Percentiles rank a stretch among this genome's conserved stretches.
These are phyloP conservation scores for Cytospora schulzeri DNA, from an alignment of 2,329 filamentous ascomycete genomes.

Conservation along the genomic window DNA sequence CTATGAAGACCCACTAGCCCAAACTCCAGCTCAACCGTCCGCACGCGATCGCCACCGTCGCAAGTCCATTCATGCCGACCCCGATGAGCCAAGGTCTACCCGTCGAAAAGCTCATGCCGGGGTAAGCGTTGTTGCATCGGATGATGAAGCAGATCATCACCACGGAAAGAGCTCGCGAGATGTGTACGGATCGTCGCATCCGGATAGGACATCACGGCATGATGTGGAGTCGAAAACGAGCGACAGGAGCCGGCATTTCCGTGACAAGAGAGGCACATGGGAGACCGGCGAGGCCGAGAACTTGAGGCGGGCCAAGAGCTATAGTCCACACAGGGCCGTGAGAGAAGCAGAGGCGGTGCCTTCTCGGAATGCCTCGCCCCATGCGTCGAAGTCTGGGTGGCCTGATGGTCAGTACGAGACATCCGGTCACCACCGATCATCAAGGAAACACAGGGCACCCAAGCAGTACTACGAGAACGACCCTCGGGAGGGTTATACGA, in stretches of 20 bases:
- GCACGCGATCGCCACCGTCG: slow-evolving; percentile 23
- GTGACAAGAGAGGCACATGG: slow-evolving; percentile 19
- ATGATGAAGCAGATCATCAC: slow-evolving; percentile 11
- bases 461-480: slow-evolving; percentile 21
- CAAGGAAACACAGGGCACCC: slow-evolving; percentile 6
- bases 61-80: slow-evolving; percentile 17
- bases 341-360: slow-evolving; percentile 13
- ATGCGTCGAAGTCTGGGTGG: slow-evolving; percentile 18
- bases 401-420: slow-evolving; percentile 9
- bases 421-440: neutral
- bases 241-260: slow-evolving; percentile 16
- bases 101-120: slow-evolving; percentile 4
- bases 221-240: slow-evolving; percentile 21
- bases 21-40: neutral
- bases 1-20: slow-evolving; percentile 9
- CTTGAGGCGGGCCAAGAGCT: slow-evolving; percentile 23
- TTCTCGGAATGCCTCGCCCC: slow-evolving; percentile 9
- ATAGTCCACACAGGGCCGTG: slow-evolving; percentile 21
- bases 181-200: slow-evolving; percentile 6
- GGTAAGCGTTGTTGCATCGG: slow-evolving; percentile 23
- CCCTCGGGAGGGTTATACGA: slow-evolving; percentile 2
- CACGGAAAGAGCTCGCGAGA: neutral
- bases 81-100: neutral
- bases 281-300: slow-evolving; percentile 23
- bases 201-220: slow-evolving; percentile 17